A percentile compares a stretch with the other conserved stretches of the same genome.
Conservation (phyloP, 495 filamentous ascomycete species). For the Podospora pseudopauciseta region DNA sequence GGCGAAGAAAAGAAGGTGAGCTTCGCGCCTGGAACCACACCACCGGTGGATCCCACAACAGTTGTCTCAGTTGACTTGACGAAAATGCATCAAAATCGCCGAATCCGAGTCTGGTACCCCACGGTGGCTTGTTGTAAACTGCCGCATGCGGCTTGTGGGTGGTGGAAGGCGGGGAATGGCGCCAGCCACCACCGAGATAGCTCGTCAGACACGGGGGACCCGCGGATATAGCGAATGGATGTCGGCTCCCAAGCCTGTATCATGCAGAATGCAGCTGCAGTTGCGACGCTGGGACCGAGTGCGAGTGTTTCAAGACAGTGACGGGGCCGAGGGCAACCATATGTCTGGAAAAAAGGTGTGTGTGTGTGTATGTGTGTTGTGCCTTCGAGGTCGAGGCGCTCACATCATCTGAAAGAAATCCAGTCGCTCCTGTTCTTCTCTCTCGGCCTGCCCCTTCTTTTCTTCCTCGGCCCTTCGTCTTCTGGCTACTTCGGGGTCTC, state of each 20-base stretch:
- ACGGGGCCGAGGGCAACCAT: neutral
- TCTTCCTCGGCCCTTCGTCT: conserved; percentile 17
- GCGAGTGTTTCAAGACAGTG: neutral
- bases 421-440: conserved; percentile 30
- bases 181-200: neutral
- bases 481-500: conserved; percentile 11
- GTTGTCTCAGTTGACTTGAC: no score
- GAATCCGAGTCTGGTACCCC: neutral
- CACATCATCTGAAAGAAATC: conserved; percentile 34
- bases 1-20: no score
- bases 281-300: neutral
- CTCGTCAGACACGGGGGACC: neutral
- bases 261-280: neutral
- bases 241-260: neutral
- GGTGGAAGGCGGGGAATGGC: neutral
- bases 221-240: neutral
- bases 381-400: neutral
- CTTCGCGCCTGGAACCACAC: no score
- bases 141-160: neutral
- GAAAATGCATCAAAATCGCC: neutral
- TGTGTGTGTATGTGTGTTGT: neutral
- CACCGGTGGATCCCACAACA: no score
- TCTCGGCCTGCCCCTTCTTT: conserved; percentile 16
- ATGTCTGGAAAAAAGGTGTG: neutral
- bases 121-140: neutral